Evolutionary conservation across 2,329 filamentous ascomycete species (phyloP), one percentile per base, ranked within the genome.

Genomic region (Calonectria ilicicola): DNA sequence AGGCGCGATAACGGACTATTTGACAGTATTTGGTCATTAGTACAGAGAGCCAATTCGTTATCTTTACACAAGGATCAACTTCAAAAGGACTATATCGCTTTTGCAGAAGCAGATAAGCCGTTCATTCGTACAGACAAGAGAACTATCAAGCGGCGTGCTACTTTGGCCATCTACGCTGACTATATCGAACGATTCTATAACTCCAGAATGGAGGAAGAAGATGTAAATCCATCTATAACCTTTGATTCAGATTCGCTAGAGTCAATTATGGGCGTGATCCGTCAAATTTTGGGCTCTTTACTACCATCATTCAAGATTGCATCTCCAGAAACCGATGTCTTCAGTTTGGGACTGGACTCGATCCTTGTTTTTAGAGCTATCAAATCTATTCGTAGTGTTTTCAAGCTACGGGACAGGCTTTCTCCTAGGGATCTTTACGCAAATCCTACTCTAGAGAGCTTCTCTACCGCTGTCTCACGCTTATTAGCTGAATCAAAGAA

Each of bases 161-260:
- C 87, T 2, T 69, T 84, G 8, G 72, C 77, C 2, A 77, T 85
- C 1, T 90, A 88, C 63, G 78, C 78, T 2, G 74, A 83, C 1
- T 87, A 89, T 71, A 89, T 90, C 47, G 84, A 89, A 5, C 80
- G 81, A 0, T 80, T 89, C 4, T 90, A 89, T 72, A 67, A 62
- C 17, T 75, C 79, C 3, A 27, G 47, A 6, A 26, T 6, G n/a
- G 70, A 72, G 15, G 72, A 76, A 19, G 75, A 74, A 17, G 21
- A 60, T 1, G 40, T 12, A 19, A 23, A 64, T 29, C 46, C 69
- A 2, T 67, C 66, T 2, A 62, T 80, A 15, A 65, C 67, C 12
- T 58, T 80, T 17, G 77, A 79, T 12, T 74, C 70, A 14, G 70
- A 40, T 12, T 82, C 80, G 0, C n/a, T 72, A 3, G 75, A 77